These are phyloP conservation scores for Penicillium roqueforti DNA, from an alignment of 495 filamentous ascomycete species.

Conservation along the genomic window DNA sequence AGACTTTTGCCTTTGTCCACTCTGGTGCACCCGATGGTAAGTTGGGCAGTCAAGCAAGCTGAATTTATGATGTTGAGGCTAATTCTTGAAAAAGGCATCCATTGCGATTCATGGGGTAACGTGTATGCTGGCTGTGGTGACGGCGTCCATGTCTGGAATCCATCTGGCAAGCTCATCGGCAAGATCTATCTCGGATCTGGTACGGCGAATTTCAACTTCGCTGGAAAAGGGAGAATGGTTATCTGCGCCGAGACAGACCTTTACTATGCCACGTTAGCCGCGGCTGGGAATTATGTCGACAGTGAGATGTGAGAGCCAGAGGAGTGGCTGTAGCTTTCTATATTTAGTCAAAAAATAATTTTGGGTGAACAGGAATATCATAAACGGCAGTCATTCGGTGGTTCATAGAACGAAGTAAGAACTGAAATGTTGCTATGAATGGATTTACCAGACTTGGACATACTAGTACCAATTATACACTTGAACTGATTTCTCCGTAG, in stretches of 20 bases:
- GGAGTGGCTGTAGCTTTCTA: background rate
- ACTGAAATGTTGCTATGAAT: background rate
- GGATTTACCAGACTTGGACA: too few relatives aligned
- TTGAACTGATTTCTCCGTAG: too few relatives aligned
- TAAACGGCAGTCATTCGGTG: background rate
- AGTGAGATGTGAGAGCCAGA: constrained; percentile 19
- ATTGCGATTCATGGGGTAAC: constrained; percentile 41
- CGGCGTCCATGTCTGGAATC: constrained; percentile 43
- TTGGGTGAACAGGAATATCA: background rate
- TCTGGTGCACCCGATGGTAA: constrained; percentile 36
- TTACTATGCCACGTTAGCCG: constrained; percentile 46
- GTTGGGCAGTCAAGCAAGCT: background rate
- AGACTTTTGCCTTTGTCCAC: constrained; percentile 18
- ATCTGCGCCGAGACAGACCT: constrained; percentile 47
- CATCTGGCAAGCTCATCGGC: constrained; percentile 37
- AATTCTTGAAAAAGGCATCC: constrained; percentile 27
- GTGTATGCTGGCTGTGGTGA: constrained; percentile 46
- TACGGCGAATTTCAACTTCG: constrained; percentile 56
- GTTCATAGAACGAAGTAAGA: background rate
- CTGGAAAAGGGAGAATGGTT: constrained; percentile 49
- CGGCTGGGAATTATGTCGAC: constrained; percentile 32
- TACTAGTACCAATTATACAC: too few relatives aligned
- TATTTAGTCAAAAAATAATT: background rate
- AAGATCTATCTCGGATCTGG: constrained; percentile 46
- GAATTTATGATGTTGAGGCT: background rate